Conservation (phyloP, 1,139 yeast genomes). For the Hyphopichia fennica region DNA sequence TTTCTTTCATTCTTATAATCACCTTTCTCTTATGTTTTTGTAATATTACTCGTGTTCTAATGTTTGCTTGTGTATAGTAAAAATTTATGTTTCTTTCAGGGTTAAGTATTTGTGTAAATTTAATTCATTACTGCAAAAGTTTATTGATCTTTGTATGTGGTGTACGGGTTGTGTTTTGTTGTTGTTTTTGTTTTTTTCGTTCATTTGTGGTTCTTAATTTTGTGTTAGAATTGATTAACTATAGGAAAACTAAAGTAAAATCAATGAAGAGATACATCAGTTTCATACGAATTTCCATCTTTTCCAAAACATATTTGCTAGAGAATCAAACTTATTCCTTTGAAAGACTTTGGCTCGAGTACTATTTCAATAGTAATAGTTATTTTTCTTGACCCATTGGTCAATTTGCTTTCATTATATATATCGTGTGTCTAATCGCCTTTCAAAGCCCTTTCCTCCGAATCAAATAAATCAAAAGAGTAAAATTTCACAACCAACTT, state of each 20-base stretch:
- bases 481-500: conserved; percentile 1
- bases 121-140: no score
- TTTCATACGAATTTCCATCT: neutral
- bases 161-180: neutral
- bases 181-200: neutral
- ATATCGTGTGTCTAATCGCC: neutral
- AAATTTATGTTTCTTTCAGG: no score
- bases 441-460: no score
- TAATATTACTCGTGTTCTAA: neutral
- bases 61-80: neutral
- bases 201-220: neutral
- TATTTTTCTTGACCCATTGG: no score
- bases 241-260: neutral
- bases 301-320: neutral
- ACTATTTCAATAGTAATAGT: no score
- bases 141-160: no score
- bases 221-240: neutral
- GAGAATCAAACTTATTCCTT: no score
- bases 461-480: neutral
- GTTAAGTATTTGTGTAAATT: no score
- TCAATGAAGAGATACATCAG: neutral
- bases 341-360: no score
- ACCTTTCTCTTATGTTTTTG: neutral
- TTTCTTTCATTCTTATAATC: neutral
- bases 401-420: no score